Conservation (phyloP, 2,329 filamentous ascomycete genomes). For the Aspergillus puulaauensis region DNA sequence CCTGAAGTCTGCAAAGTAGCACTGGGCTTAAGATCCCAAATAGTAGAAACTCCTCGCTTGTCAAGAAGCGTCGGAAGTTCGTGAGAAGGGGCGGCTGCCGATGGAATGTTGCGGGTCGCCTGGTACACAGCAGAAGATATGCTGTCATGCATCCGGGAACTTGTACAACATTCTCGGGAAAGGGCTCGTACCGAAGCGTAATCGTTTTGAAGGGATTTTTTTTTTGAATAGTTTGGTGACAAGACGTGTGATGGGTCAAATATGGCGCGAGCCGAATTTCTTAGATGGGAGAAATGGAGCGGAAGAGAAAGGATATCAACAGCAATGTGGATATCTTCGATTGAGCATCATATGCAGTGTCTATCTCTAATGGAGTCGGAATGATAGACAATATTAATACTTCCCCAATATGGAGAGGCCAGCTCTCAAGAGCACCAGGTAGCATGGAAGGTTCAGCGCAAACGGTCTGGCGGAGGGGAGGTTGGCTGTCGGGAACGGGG, state of each 20-base stretch:
- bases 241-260: constrained; percentile 8
- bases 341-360: not conserved
- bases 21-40: not conserved
- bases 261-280: not conserved
- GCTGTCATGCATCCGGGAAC: not conserved
- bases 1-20: not conserved
- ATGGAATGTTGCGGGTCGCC: constrained; percentile 3
- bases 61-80: not conserved
- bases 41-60: not conserved
- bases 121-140: not conserved
- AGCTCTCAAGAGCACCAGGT: not conserved
- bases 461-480: not conserved
- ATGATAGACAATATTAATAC: not conserved
- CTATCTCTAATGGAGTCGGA: not conserved
- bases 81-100: not conserved
- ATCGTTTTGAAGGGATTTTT: not conserved
- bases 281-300: not conserved
- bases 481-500: not conserved
- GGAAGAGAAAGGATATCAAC: not conserved
- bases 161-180: constrained; percentile 4
- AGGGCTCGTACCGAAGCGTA: not conserved
- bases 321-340: not conserved
- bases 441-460: not conserved
- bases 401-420: not conserved
- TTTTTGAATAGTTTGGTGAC: not conserved